Evolutionary conservation across 768 basidiomycete species (phyloP), one percentile per base, ranked within the genome.

Genomic region (Rhizopogon vulgaris): DNA sequence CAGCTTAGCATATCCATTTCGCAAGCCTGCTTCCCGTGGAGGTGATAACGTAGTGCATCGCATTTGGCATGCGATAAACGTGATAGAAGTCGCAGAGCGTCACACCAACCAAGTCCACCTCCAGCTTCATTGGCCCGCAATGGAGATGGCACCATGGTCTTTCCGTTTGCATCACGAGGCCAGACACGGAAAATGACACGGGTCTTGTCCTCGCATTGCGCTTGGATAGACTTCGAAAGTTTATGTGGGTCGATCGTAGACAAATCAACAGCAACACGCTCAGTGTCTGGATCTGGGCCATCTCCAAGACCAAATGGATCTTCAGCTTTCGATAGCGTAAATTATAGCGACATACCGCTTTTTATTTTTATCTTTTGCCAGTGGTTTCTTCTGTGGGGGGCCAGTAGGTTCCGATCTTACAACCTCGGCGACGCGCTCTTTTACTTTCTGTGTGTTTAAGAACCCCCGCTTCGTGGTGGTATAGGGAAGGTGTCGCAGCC

Each of bases 71-170:
- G 24, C 45, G 47, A 28, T 17, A 4, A 17, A 65, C 57, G 6
- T 15, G 0, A 34, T 36, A 68, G 36, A 68, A 45, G 27, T 68
- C 67, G 30, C 55, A 61, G 5, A 66, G 43, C 7, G 65, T 66
- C 0, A 52, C 64, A 1, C 54, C 64, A 22, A 3, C 49, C 32
- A 38, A 56, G 57, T 0, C 56, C 58, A 10, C 60, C 60, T 57
- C 58, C 2, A 22, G 58, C 58, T 3, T 51, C 4, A 34, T 45
- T 67, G 1, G 63, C 63, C 3, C 6, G 2, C 1, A 34, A 22
- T 2, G 24, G 15, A 4, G 1, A 17, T 3, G 24, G 36, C 2
- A 15, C 1, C 10, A 64, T 12, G 3, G 1, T 6, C 22, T 22
- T 22, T 22, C 6, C 48, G 42, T 56, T 41, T 0, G 58, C 57